Conservation (phyloP, 2,329 filamentous ascomycete species). For the Calcarisporium arbuscula region DNA sequence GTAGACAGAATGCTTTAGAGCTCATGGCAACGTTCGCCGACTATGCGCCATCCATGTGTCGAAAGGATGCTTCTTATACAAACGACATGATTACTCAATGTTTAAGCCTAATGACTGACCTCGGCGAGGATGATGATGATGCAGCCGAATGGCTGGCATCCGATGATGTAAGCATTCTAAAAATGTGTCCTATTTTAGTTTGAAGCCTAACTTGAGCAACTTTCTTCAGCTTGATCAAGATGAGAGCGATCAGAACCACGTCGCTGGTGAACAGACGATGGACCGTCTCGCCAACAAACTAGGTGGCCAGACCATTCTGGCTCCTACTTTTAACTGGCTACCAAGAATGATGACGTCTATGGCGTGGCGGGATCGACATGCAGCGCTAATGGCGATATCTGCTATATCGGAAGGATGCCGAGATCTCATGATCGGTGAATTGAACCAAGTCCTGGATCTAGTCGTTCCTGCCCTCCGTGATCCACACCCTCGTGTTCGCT, state of each 20-base stretch:
- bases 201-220: background rate
- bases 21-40: slow-evolving; percentile 98
- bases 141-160: slow-evolving; percentile 87
- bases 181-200: background rate
- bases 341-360: slow-evolving; percentile 96
- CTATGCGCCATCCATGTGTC: slow-evolving; percentile 88
- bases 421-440: slow-evolving; percentile 89
- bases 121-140: slow-evolving; percentile 91
- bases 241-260: slow-evolving; percentile 94
- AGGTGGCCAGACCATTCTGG: slow-evolving; percentile 85
- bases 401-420: slow-evolving; percentile 97
- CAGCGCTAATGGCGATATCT: slow-evolving; percentile 96
- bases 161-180: slow-evolving; percentile 64
- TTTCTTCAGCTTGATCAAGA: slow-evolving; percentile 71
- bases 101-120: slow-evolving; percentile 94
- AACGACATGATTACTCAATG: slow-evolving; percentile 98
- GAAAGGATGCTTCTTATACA: slow-evolving; percentile 86
- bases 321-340: slow-evolving; percentile 93
- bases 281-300: slow-evolving; percentile 95
- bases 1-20: slow-evolving; percentile 90
- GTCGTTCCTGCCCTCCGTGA: slow-evolving; percentile 91
- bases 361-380: slow-evolving; percentile 91
- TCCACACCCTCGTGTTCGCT: slow-evolving; percentile 86
- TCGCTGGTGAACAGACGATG: slow-evolving; percentile 97
- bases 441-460: slow-evolving; percentile 88